Conservation (phyloP, 495 filamentous ascomycete species). For the Aspergillus leporis region DNA sequence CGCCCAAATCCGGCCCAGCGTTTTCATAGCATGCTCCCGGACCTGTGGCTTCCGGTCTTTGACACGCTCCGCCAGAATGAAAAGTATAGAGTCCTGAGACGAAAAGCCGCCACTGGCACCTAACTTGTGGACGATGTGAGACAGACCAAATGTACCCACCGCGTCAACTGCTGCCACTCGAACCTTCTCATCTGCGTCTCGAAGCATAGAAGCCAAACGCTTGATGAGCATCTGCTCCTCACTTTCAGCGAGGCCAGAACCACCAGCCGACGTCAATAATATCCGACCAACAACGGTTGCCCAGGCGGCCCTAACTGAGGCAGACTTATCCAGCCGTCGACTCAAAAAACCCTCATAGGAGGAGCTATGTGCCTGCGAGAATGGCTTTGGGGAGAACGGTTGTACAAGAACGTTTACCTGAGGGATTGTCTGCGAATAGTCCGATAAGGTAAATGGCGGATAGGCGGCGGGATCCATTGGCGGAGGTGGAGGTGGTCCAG, state of each 20-base stretch:
- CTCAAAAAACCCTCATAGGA: constrained; percentile 81
- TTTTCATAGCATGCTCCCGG: constrained; percentile 79
- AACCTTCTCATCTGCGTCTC: constrained; percentile 87
- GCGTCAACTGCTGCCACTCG: constrained; percentile 82
- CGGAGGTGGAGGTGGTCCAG: constrained; percentile 73
- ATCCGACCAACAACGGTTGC: constrained; percentile 82
- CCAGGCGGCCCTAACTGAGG: constrained; percentile 80
- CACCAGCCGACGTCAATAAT: constrained; percentile 77
- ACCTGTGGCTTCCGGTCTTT: constrained; percentile 83
- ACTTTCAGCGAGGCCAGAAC: constrained; percentile 74
- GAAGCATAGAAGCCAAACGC: constrained; percentile 75
- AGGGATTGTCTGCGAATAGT: constrained; percentile 49
- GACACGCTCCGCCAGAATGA: constrained; percentile 79
- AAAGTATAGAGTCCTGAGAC: constrained; percentile 69
- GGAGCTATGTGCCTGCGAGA: constrained; percentile 72
- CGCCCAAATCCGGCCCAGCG: constrained; percentile 85
- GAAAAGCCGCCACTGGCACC: constrained; percentile 69
- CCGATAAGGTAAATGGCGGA: constrained; percentile 68
- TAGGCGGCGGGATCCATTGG: constrained; percentile 77
- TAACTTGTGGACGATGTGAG: constrained; percentile 77
- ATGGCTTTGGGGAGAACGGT: constrained; percentile 79
- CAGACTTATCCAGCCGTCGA: constrained; percentile 80
- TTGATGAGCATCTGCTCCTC: constrained; percentile 74
- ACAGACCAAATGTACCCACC: constrained; percentile 73
- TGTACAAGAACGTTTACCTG: constrained; percentile 70